Evolutionary conservation across 164 flowering plant species (phyloP), one percentile per base, ranked within the genome.

Genomic region (Santalum album): DNA sequence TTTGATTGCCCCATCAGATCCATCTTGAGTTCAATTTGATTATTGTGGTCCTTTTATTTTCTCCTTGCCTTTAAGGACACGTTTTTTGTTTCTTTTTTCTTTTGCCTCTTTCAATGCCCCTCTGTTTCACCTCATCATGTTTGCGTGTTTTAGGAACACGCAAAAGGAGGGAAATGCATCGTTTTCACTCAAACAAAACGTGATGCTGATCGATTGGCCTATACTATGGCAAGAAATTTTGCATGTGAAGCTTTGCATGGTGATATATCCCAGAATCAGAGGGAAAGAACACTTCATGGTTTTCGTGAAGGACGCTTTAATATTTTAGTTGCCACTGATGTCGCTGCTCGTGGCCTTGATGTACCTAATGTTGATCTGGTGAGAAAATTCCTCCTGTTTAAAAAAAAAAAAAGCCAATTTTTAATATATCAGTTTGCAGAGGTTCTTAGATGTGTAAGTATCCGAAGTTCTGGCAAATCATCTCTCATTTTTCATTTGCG

Each of bases 351-450:
- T 60, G 94, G 94, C 15, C 84, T 86, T 47, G 94, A 86, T 70
- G 57, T 86, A 32, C 98, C 98, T 27, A 90, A 84, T 72, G 98
- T 90, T 69, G 98, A 90, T 66, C 75, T 90, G 73, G 98, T 90
- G 62, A 63, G 75, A 20, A 7, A n/a, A n/a, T n/a, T n/a, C n/a
- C n/a, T n/a, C n/a, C n/a, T n/a, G n/a, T n/a, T n/a, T n/a, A n/a
- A n/a, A n/a, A n/a, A n/a, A n/a, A n/a, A n/a, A n/a, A n/a, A n/a
- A n/a, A n/a, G n/a, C n/a, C n/a, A n/a, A n/a, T n/a, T n/a, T n/a
- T n/a, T n/a, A n/a, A n/a, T n/a, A n/a, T n/a, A n/a, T n/a, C n/a
- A n/a, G n/a, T n/a, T n/a, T n/a, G n/a, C n/a, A n/a, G n/a, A n/a
- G n/a, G n/a, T n/a, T n/a, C n/a, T n/a, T n/a, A n/a, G n/a, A n/a